Conservation (phyloP, 495 filamentous ascomycete genomes). For the Penicillium lividum region DNA sequence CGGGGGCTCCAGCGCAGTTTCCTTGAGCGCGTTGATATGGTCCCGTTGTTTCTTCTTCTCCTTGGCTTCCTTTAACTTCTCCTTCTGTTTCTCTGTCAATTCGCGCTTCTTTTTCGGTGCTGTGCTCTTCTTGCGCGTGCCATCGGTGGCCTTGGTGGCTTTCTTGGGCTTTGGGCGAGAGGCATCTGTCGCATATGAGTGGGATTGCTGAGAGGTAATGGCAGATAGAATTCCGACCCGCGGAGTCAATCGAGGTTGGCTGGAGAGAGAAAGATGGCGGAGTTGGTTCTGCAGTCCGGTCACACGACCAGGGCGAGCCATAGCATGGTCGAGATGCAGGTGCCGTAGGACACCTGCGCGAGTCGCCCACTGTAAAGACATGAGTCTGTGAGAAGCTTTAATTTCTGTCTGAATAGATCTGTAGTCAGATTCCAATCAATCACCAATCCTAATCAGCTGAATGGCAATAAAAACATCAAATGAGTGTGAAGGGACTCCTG, state of each 20-base stretch:
- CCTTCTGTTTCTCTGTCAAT: slow-evolving; percentile 31
- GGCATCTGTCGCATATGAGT: slow-evolving; percentile 30
- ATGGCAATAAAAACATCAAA: not conserved
- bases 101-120: slow-evolving; percentile 26
- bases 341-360: slow-evolving; percentile 33
- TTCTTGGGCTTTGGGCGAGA: slow-evolving; percentile 19
- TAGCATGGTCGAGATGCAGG: slow-evolving; percentile 28
- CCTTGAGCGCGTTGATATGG: slow-evolving; percentile 34
- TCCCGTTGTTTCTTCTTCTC: slow-evolving; percentile 18
- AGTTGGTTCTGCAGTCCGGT: slow-evolving; percentile 32
- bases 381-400: slow-evolving; percentile 10
- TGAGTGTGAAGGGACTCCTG: slow-evolving; percentile 26
- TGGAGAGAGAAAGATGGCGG: slow-evolving; percentile 27
- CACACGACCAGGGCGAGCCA: slow-evolving; percentile 30
- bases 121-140: slow-evolving; percentile 7
- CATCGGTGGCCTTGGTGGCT: slow-evolving; percentile 10
- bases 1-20: slow-evolving; percentile 35
- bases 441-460: not conserved
- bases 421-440: not conserved
- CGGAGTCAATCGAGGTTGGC: slow-evolving; percentile 15
- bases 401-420: not conserved
- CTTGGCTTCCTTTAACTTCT: slow-evolving; percentile 31
- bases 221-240: slow-evolving; percentile 11
- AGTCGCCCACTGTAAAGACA: slow-evolving; percentile 35
- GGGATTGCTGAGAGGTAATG: slow-evolving; percentile 24